These are phyloP conservation scores for Colletotrichum chrysophilum DNA, from an alignment of 2,329 filamentous ascomycete genomes.

Conservation along the genomic window DNA sequence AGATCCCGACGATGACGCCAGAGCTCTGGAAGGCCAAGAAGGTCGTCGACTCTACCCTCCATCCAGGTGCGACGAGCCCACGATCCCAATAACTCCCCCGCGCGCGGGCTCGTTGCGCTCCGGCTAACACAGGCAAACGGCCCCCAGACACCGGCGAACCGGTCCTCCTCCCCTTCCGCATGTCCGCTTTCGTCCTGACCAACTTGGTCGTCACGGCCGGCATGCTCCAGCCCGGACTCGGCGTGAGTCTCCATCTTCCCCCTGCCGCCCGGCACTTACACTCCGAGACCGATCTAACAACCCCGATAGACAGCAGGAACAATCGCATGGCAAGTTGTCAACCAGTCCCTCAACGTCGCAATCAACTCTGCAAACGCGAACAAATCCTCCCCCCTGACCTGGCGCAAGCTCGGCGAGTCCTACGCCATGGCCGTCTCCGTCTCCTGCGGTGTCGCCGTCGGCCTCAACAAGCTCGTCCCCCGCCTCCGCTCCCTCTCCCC, in stretches of 20 bases:
- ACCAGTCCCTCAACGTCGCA: slow-evolving; percentile 97
- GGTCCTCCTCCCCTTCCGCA: slow-evolving; percentile 93
- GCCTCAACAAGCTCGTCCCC: slow-evolving; percentile 88
- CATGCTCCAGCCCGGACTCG: slow-evolving; percentile 91
- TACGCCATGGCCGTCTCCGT: slow-evolving; percentile 92
- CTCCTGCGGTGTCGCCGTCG: slow-evolving; percentile 91
- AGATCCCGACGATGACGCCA: slow-evolving; percentile 80
- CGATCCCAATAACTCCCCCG: background rate
- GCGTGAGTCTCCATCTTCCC: slow-evolving; percentile 50
- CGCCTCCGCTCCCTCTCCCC: slow-evolving; percentile 79
- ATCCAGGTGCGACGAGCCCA: slow-evolving; percentile 72
- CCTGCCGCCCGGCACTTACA: background rate
- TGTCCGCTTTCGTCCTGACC: slow-evolving; percentile 93
- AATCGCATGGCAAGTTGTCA: slow-evolving; percentile 91
- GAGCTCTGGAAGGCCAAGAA: slow-evolving; percentile 97
- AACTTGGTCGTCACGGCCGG: slow-evolving; percentile 95
- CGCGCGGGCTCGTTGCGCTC: background rate
- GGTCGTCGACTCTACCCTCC: slow-evolving; percentile 93
- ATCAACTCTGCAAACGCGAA: slow-evolving; percentile 98
- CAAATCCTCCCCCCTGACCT: slow-evolving; percentile 90
- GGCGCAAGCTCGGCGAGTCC: slow-evolving; percentile 81
- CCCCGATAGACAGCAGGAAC: slow-evolving; percentile 74
- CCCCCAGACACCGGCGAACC: slow-evolving; percentile 84
- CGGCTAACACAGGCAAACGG: slow-evolving; percentile 20
- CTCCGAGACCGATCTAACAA: slow-evolving; percentile 12